These are phyloP conservation scores for Trametes cinnabarina DNA, from an alignment of 768 basidiomycete genomes.

Conservation along the genomic window DNA sequence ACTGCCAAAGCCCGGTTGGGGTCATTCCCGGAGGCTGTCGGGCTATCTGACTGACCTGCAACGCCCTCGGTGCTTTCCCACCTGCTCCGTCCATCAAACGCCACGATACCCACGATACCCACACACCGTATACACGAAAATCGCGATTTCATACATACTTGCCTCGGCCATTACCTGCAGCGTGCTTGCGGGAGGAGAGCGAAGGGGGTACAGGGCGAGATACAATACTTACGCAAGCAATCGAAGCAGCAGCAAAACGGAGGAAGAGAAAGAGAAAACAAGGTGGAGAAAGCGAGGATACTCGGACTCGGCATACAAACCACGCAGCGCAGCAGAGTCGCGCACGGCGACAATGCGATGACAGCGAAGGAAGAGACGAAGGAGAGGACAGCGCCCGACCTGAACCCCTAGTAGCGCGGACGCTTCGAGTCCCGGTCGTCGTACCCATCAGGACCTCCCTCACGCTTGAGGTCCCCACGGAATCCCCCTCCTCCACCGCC, in stretches of 20 bases:
- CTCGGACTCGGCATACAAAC: no score
- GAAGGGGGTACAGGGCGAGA: constrained; percentile 9
- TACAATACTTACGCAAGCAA: constrained; percentile 22
- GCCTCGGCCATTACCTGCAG: constrained; percentile 21
- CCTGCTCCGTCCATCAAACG: no score
- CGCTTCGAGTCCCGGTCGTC: constrained; percentile 83
- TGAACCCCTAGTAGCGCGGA: constrained; percentile 61
- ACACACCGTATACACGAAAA: not conserved
- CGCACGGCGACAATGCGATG: no score
- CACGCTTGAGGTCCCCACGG: constrained; percentile 74
- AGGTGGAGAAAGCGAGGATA: not conserved
- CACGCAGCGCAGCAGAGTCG: no score
- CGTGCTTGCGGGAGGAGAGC: constrained; percentile 10
- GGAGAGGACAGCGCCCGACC: no score
- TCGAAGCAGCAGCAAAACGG: not conserved
- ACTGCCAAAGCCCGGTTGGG: no score
- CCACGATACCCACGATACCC: not conserved
- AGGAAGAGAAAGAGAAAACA: not conserved
- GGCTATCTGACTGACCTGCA: no score
- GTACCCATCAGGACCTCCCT: constrained; percentile 64
- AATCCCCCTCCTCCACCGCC: constrained; percentile 55
- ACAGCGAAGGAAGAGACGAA: no score
- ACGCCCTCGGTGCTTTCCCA: no score
- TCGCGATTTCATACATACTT: constrained; percentile 20
- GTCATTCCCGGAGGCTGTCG: no score